A percentile compares a stretch with the other conserved stretches of the same genome.
Evolutionary conservation across 2,329 filamentous ascomycete species (phyloP).

Genomic region (Fusarium albidum): DNA sequence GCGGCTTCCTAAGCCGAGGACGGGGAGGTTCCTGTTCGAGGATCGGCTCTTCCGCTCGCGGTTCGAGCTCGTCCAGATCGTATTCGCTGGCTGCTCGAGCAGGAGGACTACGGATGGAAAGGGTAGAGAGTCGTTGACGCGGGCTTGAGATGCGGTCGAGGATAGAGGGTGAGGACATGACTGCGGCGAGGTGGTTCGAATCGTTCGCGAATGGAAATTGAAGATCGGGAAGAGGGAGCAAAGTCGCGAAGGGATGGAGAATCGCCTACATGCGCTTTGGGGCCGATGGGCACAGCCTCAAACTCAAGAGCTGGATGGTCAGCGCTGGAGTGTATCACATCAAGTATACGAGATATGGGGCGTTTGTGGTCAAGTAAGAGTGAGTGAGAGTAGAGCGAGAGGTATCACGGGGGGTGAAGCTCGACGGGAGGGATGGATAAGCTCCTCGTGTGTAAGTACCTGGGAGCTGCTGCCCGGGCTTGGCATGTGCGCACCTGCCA

Average conservation of each 20-base stretch:
- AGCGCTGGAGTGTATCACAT: neutral
- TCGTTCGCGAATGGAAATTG: neutral
- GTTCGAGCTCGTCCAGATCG: conserved; percentile 50
- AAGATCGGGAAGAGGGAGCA: neutral
- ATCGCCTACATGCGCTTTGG: conserved; percentile 20
- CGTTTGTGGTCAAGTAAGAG: neutral
- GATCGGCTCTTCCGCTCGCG: conserved; percentile 43
- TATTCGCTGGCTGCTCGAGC: conserved; percentile 45
- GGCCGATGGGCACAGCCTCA: conserved; percentile 17
- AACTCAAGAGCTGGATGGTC: neutral
- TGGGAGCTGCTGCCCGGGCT: conserved; percentile 26
- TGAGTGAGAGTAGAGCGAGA: neutral
- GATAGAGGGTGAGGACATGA: conserved; percentile 42
- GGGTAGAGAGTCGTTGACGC: conserved; percentile 35
- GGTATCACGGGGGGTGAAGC: conserved; percentile 12
- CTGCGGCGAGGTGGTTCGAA: neutral
- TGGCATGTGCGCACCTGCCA: conserved; percentile 36
- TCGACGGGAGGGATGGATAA: conserved; percentile 16
- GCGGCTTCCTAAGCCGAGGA: conserved; percentile 32
- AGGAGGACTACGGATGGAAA: conserved; percentile 39
- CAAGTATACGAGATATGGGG: neutral
- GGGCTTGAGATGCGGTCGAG: conserved; percentile 40
- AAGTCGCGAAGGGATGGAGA: conserved; percentile 3
- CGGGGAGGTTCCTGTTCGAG: conserved; percentile 33
- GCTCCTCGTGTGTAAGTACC: conserved; percentile 2